phyloP scores from a whole-genome alignment of 2,329 filamentous ascomycete species.

The Xylaria sp. region DNA sequence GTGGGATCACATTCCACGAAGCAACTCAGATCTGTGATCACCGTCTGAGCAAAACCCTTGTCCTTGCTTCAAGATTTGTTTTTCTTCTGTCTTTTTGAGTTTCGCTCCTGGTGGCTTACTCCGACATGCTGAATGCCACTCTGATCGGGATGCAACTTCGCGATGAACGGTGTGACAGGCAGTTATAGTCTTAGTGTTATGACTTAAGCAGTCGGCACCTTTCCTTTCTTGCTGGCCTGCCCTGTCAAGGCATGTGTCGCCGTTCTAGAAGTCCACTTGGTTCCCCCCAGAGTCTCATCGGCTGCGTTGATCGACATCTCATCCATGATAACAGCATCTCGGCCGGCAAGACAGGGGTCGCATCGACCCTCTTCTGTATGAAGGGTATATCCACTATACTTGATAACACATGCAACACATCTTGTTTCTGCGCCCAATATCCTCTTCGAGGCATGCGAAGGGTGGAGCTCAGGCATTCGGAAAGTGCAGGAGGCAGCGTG shows the following conservation, averaged over 20 bases:
- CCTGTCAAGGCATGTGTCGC: constrained; percentile 31
- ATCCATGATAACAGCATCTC: constrained; percentile 27
- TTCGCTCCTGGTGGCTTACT: constrained; percentile 27
- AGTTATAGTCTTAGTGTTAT: constrained; percentile 22
- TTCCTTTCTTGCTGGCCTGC: constrained; percentile 28
- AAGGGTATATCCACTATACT: constrained; percentile 15
- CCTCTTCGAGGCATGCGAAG: constrained; percentile 21
- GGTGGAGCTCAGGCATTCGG: not conserved
- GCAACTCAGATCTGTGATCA: constrained; percentile 27
- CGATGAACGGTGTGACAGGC: constrained; percentile 17
- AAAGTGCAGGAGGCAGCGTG: constrained; percentile 18
- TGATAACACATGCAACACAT: constrained; percentile 24
- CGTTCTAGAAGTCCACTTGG: constrained; percentile 22
- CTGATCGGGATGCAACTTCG: constrained; percentile 33
- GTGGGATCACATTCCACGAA: constrained; percentile 14
- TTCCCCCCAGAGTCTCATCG: constrained; percentile 25
- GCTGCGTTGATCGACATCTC: constrained; percentile 27
- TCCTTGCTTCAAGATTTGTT: constrained; percentile 7
- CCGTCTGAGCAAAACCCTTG: constrained; percentile 5
- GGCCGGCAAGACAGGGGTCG: constrained; percentile 15
- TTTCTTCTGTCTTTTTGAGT: constrained; percentile 9
- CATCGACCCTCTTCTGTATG: constrained; percentile 9
- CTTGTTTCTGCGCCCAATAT: constrained; percentile 16
- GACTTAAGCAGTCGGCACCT: constrained; percentile 10
- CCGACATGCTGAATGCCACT: constrained; percentile 30